Percentiles rank a stretch among this genome's conserved stretches.
These are phyloP conservation scores for Cyphellophora europaea DNA, from an alignment of 2,329 filamentous ascomycete species.

Conservation along the genomic window DNA sequence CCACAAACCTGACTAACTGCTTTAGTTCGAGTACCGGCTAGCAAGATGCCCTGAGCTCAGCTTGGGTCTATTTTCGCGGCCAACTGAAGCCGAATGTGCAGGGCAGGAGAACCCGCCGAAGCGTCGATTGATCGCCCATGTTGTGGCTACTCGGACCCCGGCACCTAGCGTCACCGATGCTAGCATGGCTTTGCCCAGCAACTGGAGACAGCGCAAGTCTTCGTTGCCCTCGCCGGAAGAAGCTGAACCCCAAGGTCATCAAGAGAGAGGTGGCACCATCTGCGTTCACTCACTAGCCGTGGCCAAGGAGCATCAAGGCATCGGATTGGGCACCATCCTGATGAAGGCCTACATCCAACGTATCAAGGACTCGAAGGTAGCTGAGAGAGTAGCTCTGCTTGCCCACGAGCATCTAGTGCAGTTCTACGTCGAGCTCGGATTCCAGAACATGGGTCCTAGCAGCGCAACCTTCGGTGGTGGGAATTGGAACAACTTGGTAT, in stretches of 20 bases:
- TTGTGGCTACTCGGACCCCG: constrained; percentile 64
- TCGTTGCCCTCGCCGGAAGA: constrained; percentile 23
- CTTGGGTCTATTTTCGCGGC: constrained; percentile 66
- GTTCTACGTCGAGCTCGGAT: constrained; percentile 72
- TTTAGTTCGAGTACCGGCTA: constrained; percentile 69
- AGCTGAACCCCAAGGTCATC: constrained; percentile 53
- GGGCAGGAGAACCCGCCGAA: constrained; percentile 39
- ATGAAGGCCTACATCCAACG: constrained; percentile 70
- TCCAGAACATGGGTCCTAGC: constrained; percentile 59
- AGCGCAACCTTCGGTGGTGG: constrained; percentile 65
- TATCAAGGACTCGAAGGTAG: constrained; percentile 60
- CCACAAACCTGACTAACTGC: no score
- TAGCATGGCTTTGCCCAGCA: constrained; percentile 63
- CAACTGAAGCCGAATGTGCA: constrained; percentile 44
- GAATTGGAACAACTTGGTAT: constrained; percentile 74
- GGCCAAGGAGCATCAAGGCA: constrained; percentile 62
- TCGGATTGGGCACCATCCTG: constrained; percentile 63
- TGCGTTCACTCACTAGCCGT: constrained; percentile 78
- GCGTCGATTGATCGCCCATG: constrained; percentile 60
- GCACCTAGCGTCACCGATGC: constrained; percentile 58
- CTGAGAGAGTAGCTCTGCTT: constrained; percentile 65
- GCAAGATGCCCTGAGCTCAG: constrained; percentile 65
- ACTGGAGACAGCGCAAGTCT: constrained; percentile 49
- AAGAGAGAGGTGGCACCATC: constrained; percentile 63
- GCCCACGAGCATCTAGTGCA: constrained; percentile 63